Base-by-base conservation (phyloP, 1,284 basidiomycete genomes). In the Sanguinoderma infundibulare region DNA sequence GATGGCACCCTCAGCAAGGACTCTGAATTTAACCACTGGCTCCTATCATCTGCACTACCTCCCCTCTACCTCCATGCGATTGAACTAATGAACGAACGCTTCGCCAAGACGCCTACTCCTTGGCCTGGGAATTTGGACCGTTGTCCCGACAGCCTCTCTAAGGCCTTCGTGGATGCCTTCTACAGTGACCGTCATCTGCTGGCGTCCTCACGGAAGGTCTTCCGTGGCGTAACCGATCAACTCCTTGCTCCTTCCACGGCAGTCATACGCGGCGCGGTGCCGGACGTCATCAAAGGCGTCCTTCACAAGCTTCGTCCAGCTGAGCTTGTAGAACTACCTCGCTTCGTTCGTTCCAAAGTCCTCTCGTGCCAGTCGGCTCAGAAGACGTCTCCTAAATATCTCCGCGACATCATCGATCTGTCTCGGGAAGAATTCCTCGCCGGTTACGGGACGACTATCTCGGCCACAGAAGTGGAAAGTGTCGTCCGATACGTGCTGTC, bases 11-110 rank as follows among this genome's bases (percentile, higher is more conserved):
- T 56, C 22, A 72, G 68, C 38, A 59, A 63, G 5, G 79, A 79
- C 57, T 74, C 78, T 1, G 49, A 60, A 7, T 83, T 78, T 64
- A 83, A 83, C 58, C 67, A 59, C 14, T 83, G 80, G 80, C 67
- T 83, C 4, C 70, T 83, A 0, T 64, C 71, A 1, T 57, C 69
- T 1, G 53, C 73, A 12, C 60, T 80, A 6, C 78, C 81, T 3
- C 68, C 68, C 0, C 57, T 82, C 0, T 83, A 81, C 55, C 52
- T 75, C 6, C 73, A 63, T 28, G 68, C 80, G 20, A 64, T 82
- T 15, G 76, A 76, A 30, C 53, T 67, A 3, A 65, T 76, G 46
- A 65, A 74, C 1, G n/a, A 24, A 22, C 53, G 51, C 15, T 24
- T 54, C 14, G 38, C 38, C 1, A 35, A 44, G 10, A 32, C 35